Evolutionary conservation across 108 stramenopile genomes (phyloP).

Genomic region (Cyclotella cryptica): DNA sequence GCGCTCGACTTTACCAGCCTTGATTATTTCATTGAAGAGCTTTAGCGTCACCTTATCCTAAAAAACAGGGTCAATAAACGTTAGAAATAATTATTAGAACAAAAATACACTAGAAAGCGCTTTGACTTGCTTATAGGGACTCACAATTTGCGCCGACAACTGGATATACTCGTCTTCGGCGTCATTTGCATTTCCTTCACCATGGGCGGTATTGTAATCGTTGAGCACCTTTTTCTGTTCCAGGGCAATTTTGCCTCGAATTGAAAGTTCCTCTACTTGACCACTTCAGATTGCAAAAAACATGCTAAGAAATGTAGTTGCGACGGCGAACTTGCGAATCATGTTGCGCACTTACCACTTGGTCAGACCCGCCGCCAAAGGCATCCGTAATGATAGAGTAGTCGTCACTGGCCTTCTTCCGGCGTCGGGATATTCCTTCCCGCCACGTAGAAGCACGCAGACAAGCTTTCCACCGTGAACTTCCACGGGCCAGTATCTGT

Average conservation of each 20-base stretch:
- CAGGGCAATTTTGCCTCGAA: slow-evolving; percentile 76
- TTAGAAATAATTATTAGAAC: neutral
- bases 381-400: slow-evolving; percentile 73
- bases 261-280: slow-evolving; percentile 71
- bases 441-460: slow-evolving; percentile 83
- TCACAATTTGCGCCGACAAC: slow-evolving; percentile 74
- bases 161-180: slow-evolving; percentile 66
- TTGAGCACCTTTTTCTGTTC: slow-evolving; percentile 67
- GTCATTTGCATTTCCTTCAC: slow-evolving; percentile 53
- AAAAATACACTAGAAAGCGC: neutral
- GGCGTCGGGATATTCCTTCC: slow-evolving; percentile 80
- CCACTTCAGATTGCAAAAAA: slow-evolving; percentile 38
- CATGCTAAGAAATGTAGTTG: neutral
- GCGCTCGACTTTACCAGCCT: slow-evolving; percentile 75
- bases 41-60: slow-evolving; percentile 84
- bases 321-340: neutral
- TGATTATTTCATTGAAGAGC: slow-evolving; percentile 64
- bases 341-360: slow-evolving; percentile 13
- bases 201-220: slow-evolving; percentile 47
- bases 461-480: slow-evolving; percentile 81
- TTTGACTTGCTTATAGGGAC: neutral
- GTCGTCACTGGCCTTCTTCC: slow-evolving; percentile 79
- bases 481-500: slow-evolving; percentile 81
- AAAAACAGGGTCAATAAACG: neutral
- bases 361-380: slow-evolving; percentile 58